These are phyloP conservation scores for Tarenaya hassleriana DNA, from an alignment of 345 rosid genomes.

Conservation along the genomic window DNA sequence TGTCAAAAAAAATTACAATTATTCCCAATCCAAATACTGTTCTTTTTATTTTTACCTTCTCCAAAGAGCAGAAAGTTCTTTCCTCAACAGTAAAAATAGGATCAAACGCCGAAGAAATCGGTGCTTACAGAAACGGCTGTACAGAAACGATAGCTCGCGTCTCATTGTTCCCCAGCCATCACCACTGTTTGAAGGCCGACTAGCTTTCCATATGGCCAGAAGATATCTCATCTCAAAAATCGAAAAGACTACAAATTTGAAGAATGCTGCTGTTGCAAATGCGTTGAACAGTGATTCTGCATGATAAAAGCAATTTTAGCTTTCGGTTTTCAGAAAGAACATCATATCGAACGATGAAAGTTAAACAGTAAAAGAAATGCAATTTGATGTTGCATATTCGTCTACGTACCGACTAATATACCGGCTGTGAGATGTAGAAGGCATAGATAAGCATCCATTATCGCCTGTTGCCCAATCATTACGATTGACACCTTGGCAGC, in stretches of 20 bases:
- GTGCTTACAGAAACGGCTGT: constrained; percentile 96
- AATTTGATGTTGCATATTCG: too few species aligned
- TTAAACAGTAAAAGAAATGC: not conserved
- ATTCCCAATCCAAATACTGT: too few species aligned
- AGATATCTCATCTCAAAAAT: constrained; percentile 99
- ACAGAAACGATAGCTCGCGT: constrained; percentile 87
- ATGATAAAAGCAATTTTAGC: constrained; percentile 20
- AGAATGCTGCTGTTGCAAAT: constrained; percentile 96
- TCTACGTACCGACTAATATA: constrained; percentile 79
- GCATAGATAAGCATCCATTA: constrained; percentile 98
- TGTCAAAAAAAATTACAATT: constrained; percentile 29
- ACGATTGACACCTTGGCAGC: constrained; percentile 95
- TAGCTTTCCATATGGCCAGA: constrained; percentile 96
- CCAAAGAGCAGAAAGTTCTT: too few species aligned
- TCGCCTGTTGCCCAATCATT: constrained; percentile 96
- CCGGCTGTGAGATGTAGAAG: constrained; percentile 94
- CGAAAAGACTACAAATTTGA: constrained; percentile 97
- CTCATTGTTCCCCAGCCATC: constrained; percentile 99
- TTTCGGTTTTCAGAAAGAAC: constrained; percentile 18
- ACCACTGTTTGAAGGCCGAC: constrained; percentile 75
- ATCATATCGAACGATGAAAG: too few species aligned
- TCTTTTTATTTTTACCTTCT: too few species aligned
- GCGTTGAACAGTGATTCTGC: constrained; percentile 97
- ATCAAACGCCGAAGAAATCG: constrained; percentile 12
- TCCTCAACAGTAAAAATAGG: not conserved